phyloP scores from a whole-genome alignment of 768 basidiomycete genomes.

The Cubamyces lactineus region DNA sequence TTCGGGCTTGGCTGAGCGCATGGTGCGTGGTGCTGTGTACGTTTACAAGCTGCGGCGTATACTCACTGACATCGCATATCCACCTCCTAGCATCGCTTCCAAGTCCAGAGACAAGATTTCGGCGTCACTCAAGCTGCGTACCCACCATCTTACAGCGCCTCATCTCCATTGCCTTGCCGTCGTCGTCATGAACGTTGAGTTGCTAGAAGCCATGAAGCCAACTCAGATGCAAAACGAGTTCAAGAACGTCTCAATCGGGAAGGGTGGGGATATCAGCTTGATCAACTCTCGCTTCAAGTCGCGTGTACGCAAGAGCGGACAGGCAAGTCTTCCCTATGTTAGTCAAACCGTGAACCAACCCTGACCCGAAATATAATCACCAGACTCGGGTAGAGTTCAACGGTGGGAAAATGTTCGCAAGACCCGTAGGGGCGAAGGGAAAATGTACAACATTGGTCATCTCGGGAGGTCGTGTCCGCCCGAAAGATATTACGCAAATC shows the following conservation, averaged over 20 bases:
- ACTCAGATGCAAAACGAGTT: constrained; percentile 41
- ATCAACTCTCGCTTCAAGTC: constrained; percentile 47
- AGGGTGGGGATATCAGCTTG: constrained; percentile 34
- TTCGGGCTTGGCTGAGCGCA: constrained; percentile 45
- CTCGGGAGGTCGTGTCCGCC: constrained; percentile 16
- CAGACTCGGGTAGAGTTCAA: constrained; percentile 15
- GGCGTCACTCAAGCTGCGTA: constrained; percentile 17
- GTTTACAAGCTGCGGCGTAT: no score
- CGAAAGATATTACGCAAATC: constrained; percentile 34
- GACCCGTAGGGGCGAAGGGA: constrained; percentile 36
- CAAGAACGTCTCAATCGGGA: constrained; percentile 22
- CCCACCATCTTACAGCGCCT: constrained; percentile 26
- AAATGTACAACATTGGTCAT: constrained; percentile 40
- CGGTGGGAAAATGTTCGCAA: constrained; percentile 31
- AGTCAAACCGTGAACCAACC: background rate
- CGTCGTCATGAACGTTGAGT: constrained; percentile 37
- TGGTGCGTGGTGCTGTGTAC: constrained; percentile 1
- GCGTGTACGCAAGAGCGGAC: constrained; percentile 39
- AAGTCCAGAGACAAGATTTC: background rate
- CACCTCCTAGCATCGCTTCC: constrained; percentile 32
- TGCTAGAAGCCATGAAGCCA: constrained; percentile 40
- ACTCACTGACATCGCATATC: constrained; percentile 8
- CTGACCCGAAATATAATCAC: background rate
- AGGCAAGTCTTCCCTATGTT: constrained; percentile 33
- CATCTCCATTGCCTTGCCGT: constrained; percentile 37